A percentile compares a stretch with the other conserved stretches of the same genome.
These are phyloP conservation scores for Hypocreales sp. DNA, from an alignment of 2,329 filamentous ascomycete species.

Conservation along the genomic window DNA sequence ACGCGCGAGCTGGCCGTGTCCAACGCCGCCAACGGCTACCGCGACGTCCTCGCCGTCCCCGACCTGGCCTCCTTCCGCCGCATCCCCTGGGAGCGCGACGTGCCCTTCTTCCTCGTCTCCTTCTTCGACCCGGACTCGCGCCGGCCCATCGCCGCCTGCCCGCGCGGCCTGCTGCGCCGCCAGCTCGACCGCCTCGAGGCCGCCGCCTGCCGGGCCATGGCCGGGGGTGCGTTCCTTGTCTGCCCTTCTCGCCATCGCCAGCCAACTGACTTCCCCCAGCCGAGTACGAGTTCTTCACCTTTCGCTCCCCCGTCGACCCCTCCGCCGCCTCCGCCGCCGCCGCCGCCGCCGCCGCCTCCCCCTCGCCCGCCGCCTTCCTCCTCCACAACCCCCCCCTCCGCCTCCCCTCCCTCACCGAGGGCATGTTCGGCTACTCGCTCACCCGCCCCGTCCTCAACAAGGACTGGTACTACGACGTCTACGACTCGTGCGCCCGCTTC, in stretches of 20 bases:
- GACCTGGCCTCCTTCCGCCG: slow-evolving; percentile 65
- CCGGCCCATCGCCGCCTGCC: slow-evolving; percentile 59
- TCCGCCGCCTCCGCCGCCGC: slow-evolving; percentile 50
- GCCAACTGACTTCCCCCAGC: slow-evolving; percentile 29
- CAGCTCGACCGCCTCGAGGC: slow-evolving; percentile 51
- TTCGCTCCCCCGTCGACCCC: slow-evolving; percentile 46
- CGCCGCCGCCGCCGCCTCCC: slow-evolving; percentile 63
- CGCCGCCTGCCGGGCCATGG: slow-evolving; percentile 69
- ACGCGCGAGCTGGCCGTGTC: slow-evolving; percentile 72
- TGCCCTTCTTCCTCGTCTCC: slow-evolving; percentile 72
- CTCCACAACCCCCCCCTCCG: slow-evolving; percentile 54
- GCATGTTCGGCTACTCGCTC: slow-evolving; percentile 92
- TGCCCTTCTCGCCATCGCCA: too few species aligned
- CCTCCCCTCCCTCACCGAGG: slow-evolving; percentile 72
- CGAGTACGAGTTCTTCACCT: slow-evolving; percentile 93
- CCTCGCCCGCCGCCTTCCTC: slow-evolving; percentile 60
- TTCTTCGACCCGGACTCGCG: slow-evolving; percentile 71
- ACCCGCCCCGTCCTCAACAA: slow-evolving; percentile 80
- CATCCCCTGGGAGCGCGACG: slow-evolving; percentile 81
- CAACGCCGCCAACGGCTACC: slow-evolving; percentile 82
- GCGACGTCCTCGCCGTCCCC: slow-evolving; percentile 68
- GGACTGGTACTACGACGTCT: slow-evolving; percentile 83
- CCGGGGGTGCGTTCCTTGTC: slow-evolving; percentile 50
- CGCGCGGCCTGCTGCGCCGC: slow-evolving; percentile 57
- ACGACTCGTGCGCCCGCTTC: slow-evolving; percentile 65